Base-by-base conservation (phyloP, 106 monocot genomes). In the Acorus gramineus region DNA sequence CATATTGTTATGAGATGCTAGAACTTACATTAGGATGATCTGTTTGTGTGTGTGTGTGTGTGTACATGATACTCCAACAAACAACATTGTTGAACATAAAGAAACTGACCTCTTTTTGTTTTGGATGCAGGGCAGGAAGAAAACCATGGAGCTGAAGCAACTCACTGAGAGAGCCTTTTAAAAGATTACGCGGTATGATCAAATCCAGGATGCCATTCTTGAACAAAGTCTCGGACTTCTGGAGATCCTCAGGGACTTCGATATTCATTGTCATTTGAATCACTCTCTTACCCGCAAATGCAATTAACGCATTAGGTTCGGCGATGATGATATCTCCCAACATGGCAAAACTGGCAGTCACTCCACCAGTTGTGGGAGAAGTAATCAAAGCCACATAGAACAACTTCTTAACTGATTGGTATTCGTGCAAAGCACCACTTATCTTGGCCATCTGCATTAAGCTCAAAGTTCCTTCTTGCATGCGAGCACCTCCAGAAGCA, bases 381-480 rank as follows among this genome's bases (percentile, higher is more conserved):
- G 57, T 57, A 5, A 57, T 0, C 8, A 57, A 8, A 8, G 57
- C 5, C 5, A 57, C 13, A 12, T 57, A 57, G 5, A 12, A 12
- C n/a, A 57, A 0, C 9, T 11, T 11, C 9, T 11, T 11, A 11
- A 12, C 57, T 5, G 8, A 8, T 11, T 10, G 5, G 13, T 9
- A 12, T 57, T 14, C 0, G 9, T 8, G n/a, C 5, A 57, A 12
- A 5, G 57, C 57, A 12, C n/a, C 57, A 12, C 9, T 9, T 8
- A 12, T 57, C 13, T 57, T 57, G 5, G 57, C 57, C 57, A 57
- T 57, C 13, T 57, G 57, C 57, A 57, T 57, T 1, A 57, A 12
- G 5, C 9, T 9, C n/a, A 57, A 12, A 5, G 13, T 57, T 5
- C 57, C 57, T 14, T 57, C 57, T 4, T 57, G 13, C 57, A 57